These are phyloP conservation scores for Mrakiaceae sp. DNA, from an alignment of 1,284 basidiomycete species.

Conservation along the genomic window DNA sequence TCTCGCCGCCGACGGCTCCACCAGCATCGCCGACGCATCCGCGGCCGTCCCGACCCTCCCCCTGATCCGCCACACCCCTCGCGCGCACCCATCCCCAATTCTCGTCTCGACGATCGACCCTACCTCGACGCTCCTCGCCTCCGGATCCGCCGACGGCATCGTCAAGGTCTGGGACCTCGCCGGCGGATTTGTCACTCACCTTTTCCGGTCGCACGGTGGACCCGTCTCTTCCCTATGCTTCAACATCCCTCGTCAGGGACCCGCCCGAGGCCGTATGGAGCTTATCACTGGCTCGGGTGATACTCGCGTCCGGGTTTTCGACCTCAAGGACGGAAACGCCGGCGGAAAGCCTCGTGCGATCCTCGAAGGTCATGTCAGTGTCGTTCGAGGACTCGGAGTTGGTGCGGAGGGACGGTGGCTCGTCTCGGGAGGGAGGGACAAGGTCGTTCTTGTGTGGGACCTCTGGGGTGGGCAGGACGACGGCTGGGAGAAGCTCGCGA, in stretches of 20 bases:
- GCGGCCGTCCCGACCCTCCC: conserved; percentile 31
- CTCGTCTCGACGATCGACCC: conserved; percentile 76
- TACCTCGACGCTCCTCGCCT: conserved; percentile 83
- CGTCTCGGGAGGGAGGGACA: conserved; percentile 77
- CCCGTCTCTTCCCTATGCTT: conserved; percentile 83
- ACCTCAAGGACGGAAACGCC: conserved; percentile 53
- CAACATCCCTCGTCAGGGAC: conserved; percentile 49
- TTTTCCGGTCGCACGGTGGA: conserved; percentile 93
- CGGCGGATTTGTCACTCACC: conserved; percentile 82
- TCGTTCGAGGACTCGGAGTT: conserved; percentile 74
- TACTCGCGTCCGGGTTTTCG: conserved; percentile 78
- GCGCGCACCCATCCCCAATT: conserved; percentile 84
- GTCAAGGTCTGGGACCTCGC: conserved; percentile 94
- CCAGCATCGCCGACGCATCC: conserved; percentile 25
- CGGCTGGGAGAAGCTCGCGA: conserved; percentile 23
- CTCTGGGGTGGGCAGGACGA: conserved; percentile 35
- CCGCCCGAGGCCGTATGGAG: conserved; percentile 48
- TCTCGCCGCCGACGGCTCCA: conserved; percentile 44
- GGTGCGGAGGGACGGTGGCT: conserved; percentile 76
- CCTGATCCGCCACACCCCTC: conserved; percentile 58
- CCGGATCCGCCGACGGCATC: conserved; percentile 86
- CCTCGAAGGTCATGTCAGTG: conserved; percentile 82
- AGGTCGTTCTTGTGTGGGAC: conserved; percentile 84
- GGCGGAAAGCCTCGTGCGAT: conserved; percentile 59
- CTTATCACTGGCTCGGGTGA: conserved; percentile 83